Evolutionary conservation across 2,329 filamentous ascomycete genomes (phyloP).

Genomic region (Clarireedia paspali): DNA sequence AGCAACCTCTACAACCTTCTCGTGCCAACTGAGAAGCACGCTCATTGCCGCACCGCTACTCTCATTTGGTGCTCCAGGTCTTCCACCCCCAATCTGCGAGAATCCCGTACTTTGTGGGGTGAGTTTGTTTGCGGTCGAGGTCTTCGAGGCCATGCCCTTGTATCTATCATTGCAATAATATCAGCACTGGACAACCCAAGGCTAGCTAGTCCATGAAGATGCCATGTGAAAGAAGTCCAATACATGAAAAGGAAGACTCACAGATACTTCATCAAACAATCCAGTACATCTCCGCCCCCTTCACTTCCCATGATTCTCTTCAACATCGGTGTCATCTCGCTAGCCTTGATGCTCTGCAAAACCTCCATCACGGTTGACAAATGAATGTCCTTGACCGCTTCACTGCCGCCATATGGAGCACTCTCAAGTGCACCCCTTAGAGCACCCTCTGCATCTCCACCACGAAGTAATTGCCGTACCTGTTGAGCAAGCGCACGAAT

Average conservation of each 20-base stretch:
- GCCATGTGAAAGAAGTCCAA: too few relatives aligned
- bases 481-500: slow-evolving; percentile 72
- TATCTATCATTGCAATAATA: slow-evolving; percentile 46
- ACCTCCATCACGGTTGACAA: slow-evolving; percentile 86
- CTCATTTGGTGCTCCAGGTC: slow-evolving; percentile 48
- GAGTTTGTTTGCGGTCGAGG: slow-evolving; percentile 33
- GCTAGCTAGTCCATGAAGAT: neutral
- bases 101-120: slow-evolving; percentile 77
- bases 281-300: slow-evolving; percentile 76
- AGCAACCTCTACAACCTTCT: slow-evolving; percentile 93
- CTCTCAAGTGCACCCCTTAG: slow-evolving; percentile 77
- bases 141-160: slow-evolving; percentile 69
- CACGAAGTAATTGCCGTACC: slow-evolving; percentile 79
- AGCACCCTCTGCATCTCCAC: slow-evolving; percentile 81
- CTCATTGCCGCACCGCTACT: slow-evolving; percentile 88
- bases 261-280: slow-evolving; percentile 97
- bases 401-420: slow-evolving; percentile 63
- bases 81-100: slow-evolving; percentile 59
- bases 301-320: slow-evolving; percentile 70
- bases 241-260: slow-evolving; percentile 40
- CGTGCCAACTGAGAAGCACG: slow-evolving; percentile 94
- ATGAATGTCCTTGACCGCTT: slow-evolving; percentile 67
- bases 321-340: slow-evolving; percentile 87
- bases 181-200: neutral
- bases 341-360: slow-evolving; percentile 89